Conservation (phyloP, 2,329 filamentous ascomycete genomes). For the Fusarium paranaense region DNA sequence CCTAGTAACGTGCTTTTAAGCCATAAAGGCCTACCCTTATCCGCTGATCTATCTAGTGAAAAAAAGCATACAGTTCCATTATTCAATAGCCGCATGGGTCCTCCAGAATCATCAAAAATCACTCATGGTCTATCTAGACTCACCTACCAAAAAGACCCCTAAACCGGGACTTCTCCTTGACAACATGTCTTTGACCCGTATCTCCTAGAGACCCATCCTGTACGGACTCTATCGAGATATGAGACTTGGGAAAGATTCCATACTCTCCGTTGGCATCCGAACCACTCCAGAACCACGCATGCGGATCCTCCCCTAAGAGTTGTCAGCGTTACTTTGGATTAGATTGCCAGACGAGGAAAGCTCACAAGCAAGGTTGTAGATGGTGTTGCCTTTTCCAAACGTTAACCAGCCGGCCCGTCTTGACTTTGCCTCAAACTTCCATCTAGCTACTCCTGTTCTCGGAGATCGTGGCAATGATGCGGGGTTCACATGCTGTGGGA, state of each 20-base stretch:
- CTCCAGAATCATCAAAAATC: neutral
- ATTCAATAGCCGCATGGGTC: neutral
- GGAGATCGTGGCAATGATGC: slow-evolving; percentile 16
- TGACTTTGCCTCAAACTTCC: slow-evolving; percentile 47
- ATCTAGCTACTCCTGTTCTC: slow-evolving; percentile 45
- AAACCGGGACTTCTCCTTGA: slow-evolving; percentile 1
- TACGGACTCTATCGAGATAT: slow-evolving; percentile 20
- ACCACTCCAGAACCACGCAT: slow-evolving; percentile 53
- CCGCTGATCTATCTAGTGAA: neutral
- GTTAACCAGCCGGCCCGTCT: slow-evolving; percentile 28
- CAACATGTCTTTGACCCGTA: neutral
- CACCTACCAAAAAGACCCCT: slow-evolving; percentile 5
- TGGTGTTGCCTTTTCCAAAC: slow-evolving; percentile 61
- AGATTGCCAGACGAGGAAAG: neutral
- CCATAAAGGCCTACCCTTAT: neutral
- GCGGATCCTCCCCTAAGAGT: slow-evolving; percentile 37
- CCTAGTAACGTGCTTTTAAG: neutral
- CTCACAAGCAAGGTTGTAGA: slow-evolving; percentile 58
- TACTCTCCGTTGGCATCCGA: slow-evolving; percentile 50
- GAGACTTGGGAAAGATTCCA: slow-evolving; percentile 48
- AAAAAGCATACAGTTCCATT: neutral
- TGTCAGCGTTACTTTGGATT: too few relatives aligned
- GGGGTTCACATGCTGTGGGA: slow-evolving; percentile 39
- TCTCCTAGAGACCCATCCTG: slow-evolving; percentile 18
- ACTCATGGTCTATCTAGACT: neutral